Base-by-base conservation (phyloP, 441 rosid species). In the Aquilaria agallochum region DNA sequence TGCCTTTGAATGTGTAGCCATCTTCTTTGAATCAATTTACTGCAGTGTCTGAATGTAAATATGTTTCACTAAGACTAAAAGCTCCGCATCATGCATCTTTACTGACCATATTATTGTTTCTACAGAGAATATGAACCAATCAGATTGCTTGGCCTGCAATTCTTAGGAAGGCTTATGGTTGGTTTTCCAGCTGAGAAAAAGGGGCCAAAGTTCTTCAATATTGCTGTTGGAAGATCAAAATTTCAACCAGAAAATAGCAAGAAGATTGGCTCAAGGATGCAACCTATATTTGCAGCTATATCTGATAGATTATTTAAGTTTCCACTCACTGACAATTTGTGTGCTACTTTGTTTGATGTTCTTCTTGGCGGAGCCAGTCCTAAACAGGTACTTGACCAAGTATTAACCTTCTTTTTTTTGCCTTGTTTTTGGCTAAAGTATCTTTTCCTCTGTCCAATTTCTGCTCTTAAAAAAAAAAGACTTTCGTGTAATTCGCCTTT, bases 321-420 rank as follows among this genome's bases (percentile, higher is more conserved):
- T 87, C 95, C 92, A 10, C 93, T 69, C 71, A 92, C 98, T 56
- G 97, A 95, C 71, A 78, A 78, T 81, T 80, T 95, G 72, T 84
- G 97, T 69, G 98, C 96, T 57, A 76, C 95, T 74, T 84, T 95
- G 85, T 92, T 92, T 59, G 99, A 95, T 71, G 93, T 90, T 72
- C 99, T 95, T 83, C 96, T 95, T 68, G 99, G 99, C 58, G 98
- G 99, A 71, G 99, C 99, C 64, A 95, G 99, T 76, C 99, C 99
- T 55, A 92, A 86, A 81, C 99, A 95, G 99, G 99, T 94, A 64
- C 58, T 57, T 62, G 59, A 65, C 62, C 70, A 59, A 63, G 71
- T 53, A 46, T 55, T 42, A 54, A 55, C 62, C 3, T 11, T 59
- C 52, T 67, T 52, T n/a, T 45, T 34, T n/a, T 53, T 51, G 20